phyloP scores from a whole-genome alignment of 345 rosid species.

The Crucihimalaya himalaica region DNA sequence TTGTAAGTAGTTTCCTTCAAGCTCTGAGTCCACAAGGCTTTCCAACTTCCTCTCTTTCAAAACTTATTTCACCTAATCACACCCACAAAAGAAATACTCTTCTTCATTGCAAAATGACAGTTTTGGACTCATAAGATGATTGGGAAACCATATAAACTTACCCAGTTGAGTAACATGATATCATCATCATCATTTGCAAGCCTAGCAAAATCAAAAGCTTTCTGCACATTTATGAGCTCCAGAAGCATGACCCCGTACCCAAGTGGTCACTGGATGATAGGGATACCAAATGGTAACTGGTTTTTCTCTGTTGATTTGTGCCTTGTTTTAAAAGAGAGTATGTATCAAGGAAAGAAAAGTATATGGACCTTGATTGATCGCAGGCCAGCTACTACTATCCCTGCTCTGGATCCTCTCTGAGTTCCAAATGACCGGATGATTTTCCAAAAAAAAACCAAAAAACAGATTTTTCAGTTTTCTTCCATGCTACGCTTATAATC shows the following conservation, averaged over 20 bases:
- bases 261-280: too few relatives aligned
- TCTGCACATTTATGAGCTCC: slow-evolving; percentile 91
- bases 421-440: too few relatives aligned
- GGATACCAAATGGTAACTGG: too few relatives aligned
- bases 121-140: not conserved
- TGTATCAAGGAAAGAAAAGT: too few relatives aligned
- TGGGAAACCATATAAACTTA: slow-evolving; percentile 37
- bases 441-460: too few relatives aligned
- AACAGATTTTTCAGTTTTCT: too few relatives aligned
- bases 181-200: slow-evolving; percentile 93
- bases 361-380: too few relatives aligned
- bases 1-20: slow-evolving; percentile 57
- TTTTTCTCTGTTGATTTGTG: too few relatives aligned
- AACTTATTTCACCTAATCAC: slow-evolving; percentile 79
- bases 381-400: too few relatives aligned
- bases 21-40: slow-evolving; percentile 66
- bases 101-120: not conserved
- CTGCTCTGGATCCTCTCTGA: too few relatives aligned
- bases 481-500: too few relatives aligned
- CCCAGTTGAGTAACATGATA: slow-evolving; percentile 96
- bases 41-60: slow-evolving; percentile 76
- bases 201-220: slow-evolving; percentile 94
- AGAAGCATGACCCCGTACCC: slow-evolving; percentile 99
- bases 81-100: not conserved
- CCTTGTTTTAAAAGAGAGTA: too few relatives aligned